These are phyloP conservation scores for Gynostemma pentaphyllum DNA, from an alignment of 306 rosid species.

Conservation along the genomic window DNA sequence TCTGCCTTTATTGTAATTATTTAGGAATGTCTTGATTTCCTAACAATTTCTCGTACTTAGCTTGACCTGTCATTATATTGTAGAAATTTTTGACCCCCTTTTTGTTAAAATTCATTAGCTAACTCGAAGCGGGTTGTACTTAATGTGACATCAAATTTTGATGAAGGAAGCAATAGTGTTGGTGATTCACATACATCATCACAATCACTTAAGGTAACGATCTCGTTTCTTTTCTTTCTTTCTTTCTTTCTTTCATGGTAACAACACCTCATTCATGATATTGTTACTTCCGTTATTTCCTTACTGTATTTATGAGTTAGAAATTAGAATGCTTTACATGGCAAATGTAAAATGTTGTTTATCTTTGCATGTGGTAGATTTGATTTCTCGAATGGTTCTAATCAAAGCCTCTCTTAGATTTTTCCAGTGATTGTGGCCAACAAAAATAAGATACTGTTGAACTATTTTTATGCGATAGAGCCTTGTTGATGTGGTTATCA, in stretches of 20 bases:
- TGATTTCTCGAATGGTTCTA: neutral
- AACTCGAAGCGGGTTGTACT: constrained; percentile 22
- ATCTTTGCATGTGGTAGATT: neutral
- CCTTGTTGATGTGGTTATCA: too few relatives aligned
- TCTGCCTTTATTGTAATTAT: neutral
- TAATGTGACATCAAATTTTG: constrained; percentile 24
- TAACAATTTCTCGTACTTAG: neutral
- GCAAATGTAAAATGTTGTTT: neutral
- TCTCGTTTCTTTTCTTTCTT: neutral
- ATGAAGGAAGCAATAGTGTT: constrained; percentile 18
- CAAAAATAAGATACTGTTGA: neutral
- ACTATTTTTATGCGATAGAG: neutral
- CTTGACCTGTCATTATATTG: neutral
- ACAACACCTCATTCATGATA: neutral
- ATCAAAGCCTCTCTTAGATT: neutral
- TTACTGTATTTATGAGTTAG: neutral
- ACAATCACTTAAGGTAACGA: constrained; percentile 22
- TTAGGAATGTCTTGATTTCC: neutral
- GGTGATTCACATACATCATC: constrained; percentile 20
- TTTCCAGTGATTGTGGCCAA: neutral
- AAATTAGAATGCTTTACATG: neutral
- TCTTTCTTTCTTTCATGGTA: neutral
- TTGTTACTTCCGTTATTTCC: neutral
- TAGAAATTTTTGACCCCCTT: neutral
- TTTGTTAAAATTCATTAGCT: constrained; percentile 12